phyloP scores from a whole-genome alignment of 306 rosid species.

The Gastrolobium bilobum region DNA sequence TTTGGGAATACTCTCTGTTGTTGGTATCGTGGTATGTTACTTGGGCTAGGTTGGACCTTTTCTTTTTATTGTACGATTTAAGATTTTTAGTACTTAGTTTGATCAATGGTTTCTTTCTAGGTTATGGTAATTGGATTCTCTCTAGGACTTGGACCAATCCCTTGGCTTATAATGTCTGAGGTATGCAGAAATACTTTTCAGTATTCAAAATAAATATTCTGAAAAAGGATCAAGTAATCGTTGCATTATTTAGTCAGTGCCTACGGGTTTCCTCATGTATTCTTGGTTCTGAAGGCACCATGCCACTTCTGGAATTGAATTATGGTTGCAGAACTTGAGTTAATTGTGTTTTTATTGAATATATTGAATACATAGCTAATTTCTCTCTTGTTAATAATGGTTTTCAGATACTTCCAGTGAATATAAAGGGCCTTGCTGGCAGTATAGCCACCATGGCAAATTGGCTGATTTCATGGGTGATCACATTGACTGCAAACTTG shows the following conservation, averaged over 20 bases:
- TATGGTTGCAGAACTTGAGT: constrained; percentile 25
- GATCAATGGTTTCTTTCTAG: constrained; percentile 54
- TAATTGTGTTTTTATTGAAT: constrained; percentile 38
- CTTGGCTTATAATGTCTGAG: constrained; percentile 96
- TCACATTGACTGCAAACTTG: constrained; percentile 87
- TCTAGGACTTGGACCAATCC: constrained; percentile 89
- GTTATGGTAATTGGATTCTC: constrained; percentile 71
- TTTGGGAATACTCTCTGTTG: constrained; percentile 66
- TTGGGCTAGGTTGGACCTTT: constrained; percentile 18
- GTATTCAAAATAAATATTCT: neutral
- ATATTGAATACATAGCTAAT: constrained; percentile 4
- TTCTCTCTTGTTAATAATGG: constrained; percentile 32
- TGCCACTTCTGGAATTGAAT: constrained; percentile 20
- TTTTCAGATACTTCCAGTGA: constrained; percentile 81
- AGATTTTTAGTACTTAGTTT: constrained; percentile 11
- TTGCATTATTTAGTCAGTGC: constrained; percentile 22
- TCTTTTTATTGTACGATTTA: neutral
- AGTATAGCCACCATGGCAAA: constrained; percentile 78
- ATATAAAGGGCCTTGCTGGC: constrained; percentile 86
- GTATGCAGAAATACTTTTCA: constrained; percentile 50
- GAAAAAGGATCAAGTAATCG: constrained; percentile 18
- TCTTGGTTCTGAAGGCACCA: constrained; percentile 32
- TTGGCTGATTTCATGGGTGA: constrained; percentile 67
- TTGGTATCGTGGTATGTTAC: constrained; percentile 79
- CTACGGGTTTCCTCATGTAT: constrained; percentile 26